Conservation (phyloP, 371 early-diverging fungal genomes). For the Rhizopus stolonifer region DNA sequence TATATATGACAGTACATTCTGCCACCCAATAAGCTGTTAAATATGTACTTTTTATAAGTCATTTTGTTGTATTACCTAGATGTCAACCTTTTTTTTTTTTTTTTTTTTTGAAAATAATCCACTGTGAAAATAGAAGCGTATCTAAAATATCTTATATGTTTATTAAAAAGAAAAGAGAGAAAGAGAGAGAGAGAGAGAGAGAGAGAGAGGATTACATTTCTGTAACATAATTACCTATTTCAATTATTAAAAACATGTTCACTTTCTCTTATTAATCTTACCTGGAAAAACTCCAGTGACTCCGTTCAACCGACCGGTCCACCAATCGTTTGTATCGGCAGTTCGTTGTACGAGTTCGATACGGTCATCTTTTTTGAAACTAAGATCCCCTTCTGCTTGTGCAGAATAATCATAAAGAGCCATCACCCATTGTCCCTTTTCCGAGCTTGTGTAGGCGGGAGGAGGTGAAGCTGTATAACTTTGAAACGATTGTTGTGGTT, state of each 20-base stretch:
- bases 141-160: too few relatives aligned
- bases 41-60: too few relatives aligned
- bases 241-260: not conserved
- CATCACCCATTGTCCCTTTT: constrained; percentile 27
- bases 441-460: constrained; percentile 5
- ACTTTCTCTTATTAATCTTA: constrained; percentile 14
- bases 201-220: too few relatives aligned
- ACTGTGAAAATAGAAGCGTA: too few relatives aligned
- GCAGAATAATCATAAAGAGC: constrained; percentile 77
- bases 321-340: constrained; percentile 68
- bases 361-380: constrained; percentile 64
- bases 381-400: constrained; percentile 68
- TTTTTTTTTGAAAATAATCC: too few relatives aligned
- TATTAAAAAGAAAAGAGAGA: constrained; percentile 5
- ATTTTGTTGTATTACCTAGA: too few relatives aligned
- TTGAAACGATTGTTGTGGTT: too few relatives aligned
- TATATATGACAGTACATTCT: too few relatives aligned
- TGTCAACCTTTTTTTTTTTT: too few relatives aligned
- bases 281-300: constrained; percentile 72
- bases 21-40: too few relatives aligned
- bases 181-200: too few relatives aligned
- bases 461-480: constrained; percentile 3
- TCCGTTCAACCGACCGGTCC: constrained; percentile 71
- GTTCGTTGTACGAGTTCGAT: constrained; percentile 70
- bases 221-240: constrained; percentile 33